Evolutionary conservation across 495 filamentous ascomycete species (phyloP), one percentile per base, ranked within the genome.

Genomic region (Neurospora intermedia): DNA sequence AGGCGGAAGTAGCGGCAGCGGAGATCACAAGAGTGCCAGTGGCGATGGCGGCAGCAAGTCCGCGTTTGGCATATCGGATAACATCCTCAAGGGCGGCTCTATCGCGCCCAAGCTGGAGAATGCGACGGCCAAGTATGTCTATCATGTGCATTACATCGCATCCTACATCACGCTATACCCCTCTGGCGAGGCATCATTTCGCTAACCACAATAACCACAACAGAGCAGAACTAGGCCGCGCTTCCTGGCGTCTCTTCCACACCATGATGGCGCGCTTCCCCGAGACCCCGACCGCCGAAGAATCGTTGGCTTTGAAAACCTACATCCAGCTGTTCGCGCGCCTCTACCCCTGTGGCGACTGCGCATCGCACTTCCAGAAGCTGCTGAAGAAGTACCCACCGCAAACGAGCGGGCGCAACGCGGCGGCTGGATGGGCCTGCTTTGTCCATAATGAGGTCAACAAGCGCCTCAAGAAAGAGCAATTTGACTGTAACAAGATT

Each of bases 361-460:
- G 95, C 83, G 95, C 94, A 1, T 83, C 88, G 42, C 95, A 98
- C 81, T 98, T 98, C 84, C 93, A 92, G 73, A 85, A 90, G 74
- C 87, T 98, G 73, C 82, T 99, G 10, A 84, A 84, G 43, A 89
- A 93, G 73, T 98, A 89, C 77, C 96, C 96, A n/a, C 96, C 96
- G 4, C 96, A 99, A 77, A 93, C 94, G 42, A 90, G 91, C 31
- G 92, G 91, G 9, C 89, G 96, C 71, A 92, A 91, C 75, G 88
- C 90, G 0, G 96, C 96, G 2, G 92, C 93, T 0, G 93, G 90
- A 6, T 98, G 96, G 96, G 95, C 91, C 2, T 99, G 96, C 78
- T 92, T 92, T 76, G 91, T 98, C 45, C 96, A 99, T 77, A 99
- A 99, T 76, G 88, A 93, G 77, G 94, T 99, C 72, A 99, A 99